A percentile compares a stretch with the other conserved stretches of the same genome.
Conservation (phyloP, 768 basidiomycete species). For the Tylopilus intermedius region DNA sequence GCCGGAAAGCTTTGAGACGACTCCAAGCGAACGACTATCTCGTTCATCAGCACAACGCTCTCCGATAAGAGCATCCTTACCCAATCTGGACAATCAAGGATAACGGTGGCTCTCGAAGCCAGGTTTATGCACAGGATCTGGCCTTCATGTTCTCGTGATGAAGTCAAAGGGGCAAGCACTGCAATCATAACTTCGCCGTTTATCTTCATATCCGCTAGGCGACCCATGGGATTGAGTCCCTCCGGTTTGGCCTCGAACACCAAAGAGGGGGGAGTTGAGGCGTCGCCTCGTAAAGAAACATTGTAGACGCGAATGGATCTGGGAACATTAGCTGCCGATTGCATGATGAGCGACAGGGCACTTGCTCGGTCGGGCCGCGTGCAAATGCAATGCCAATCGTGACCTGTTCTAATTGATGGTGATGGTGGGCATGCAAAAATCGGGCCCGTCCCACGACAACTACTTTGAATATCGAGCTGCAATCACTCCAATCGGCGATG, state of each 20-base stretch:
- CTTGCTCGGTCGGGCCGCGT: constrained; percentile 17
- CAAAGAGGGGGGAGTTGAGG: constrained; percentile 1
- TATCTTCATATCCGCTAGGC: constrained; percentile 18
- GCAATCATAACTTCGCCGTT: constrained; percentile 19
- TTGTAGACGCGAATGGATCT: constrained; percentile 25
- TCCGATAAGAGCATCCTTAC: constrained; percentile 4
- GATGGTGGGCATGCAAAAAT: constrained; percentile 33
- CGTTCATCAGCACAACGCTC: constrained; percentile 1
- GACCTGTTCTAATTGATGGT: constrained; percentile 15
- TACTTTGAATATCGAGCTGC: constrained; percentile 25
- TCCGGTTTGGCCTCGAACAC: constrained; percentile 16
- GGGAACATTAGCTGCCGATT: neutral
- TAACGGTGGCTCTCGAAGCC: constrained; percentile 5
- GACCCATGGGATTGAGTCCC: constrained; percentile 16
- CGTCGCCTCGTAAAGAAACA: constrained; percentile 12
- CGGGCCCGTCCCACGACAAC: constrained; percentile 29
- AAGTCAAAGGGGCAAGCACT: constrained; percentile 8
- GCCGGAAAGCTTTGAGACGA: constrained; percentile 14
- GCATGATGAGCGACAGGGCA: neutral
- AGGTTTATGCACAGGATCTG: constrained; percentile 22
- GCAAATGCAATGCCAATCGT: constrained; percentile 20
- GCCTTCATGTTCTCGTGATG: constrained; percentile 1
- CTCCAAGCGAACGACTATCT: constrained; percentile 9
- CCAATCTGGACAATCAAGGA: constrained; percentile 17
- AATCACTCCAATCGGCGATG: constrained; percentile 25